A percentile compares a stretch with the other conserved stretches of the same genome.
Evolutionary conservation across 208 protist genomes (phyloP).

Genomic region (Leishmania major): DNA sequence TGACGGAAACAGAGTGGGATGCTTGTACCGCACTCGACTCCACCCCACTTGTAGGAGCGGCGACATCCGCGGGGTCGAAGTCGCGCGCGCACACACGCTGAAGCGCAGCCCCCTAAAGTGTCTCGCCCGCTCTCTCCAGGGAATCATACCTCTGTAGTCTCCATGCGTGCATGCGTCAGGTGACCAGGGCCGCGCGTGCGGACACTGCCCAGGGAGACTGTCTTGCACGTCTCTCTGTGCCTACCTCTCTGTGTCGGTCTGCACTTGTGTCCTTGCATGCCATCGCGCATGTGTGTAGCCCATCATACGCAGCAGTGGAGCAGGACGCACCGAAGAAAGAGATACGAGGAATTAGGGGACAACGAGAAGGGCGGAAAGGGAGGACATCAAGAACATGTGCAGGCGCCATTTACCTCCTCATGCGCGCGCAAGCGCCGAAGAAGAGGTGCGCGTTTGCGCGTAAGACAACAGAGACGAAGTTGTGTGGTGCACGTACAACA

Average conservation of each 20-base stretch:
- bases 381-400: not conserved
- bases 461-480: not conserved
- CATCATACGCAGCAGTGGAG: not conserved
- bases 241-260: not conserved
- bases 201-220: not conserved
- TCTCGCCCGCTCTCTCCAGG: not conserved
- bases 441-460: not conserved
- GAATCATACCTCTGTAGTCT: not conserved
- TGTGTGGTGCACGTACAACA: not conserved
- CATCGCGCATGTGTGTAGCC: not conserved
- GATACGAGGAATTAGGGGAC: not conserved
- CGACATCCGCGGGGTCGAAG: not conserved
- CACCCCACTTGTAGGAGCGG: no score
- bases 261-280: not conserved
- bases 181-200: not conserved
- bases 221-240: not conserved
- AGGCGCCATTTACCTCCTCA: not conserved
- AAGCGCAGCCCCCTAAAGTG: not conserved
- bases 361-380: not conserved
- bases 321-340: not conserved
- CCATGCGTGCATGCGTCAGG: not conserved
- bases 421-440: not conserved
- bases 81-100: not conserved
- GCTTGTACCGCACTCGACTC: not conserved
- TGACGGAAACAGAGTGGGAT: not conserved